Conservation (phyloP, 768 basidiomycete genomes). For the Brasilioporus rufonigricans region DNA sequence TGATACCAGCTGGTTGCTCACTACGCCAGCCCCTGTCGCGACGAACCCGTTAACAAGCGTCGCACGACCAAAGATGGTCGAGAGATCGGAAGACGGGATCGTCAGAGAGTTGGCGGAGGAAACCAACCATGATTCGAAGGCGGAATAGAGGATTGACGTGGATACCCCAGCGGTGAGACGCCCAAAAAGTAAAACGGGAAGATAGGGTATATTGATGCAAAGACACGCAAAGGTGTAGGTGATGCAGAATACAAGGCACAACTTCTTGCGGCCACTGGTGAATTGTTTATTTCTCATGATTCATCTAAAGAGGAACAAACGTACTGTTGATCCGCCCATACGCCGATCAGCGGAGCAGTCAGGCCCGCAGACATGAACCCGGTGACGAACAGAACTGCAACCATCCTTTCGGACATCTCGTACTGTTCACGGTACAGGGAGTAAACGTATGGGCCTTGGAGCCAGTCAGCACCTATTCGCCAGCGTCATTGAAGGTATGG, state of each 20-base stretch:
- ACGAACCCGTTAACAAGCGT: constrained; percentile 73
- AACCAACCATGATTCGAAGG: constrained; percentile 77
- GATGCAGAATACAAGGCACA: constrained; percentile 72
- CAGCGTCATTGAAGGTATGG: neutral
- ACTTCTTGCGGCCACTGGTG: constrained; percentile 58
- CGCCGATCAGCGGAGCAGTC: constrained; percentile 67
- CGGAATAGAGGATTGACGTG: constrained; percentile 73
- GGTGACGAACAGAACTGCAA: constrained; percentile 74
- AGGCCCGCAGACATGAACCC: constrained; percentile 72
- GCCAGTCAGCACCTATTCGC: constrained; percentile 66
- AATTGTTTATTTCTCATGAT: neutral
- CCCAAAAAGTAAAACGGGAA: constrained; percentile 61
- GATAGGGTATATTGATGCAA: constrained; percentile 52
- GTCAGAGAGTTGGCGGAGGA: constrained; percentile 53
- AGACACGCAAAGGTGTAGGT: constrained; percentile 60
- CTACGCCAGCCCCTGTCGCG: constrained; percentile 63
- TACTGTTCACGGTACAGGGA: constrained; percentile 73
- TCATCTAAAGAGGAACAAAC: neutral
- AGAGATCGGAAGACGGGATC: constrained; percentile 57
- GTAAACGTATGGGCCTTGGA: constrained; percentile 79
- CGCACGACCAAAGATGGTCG: constrained; percentile 69
- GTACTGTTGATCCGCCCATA: constrained; percentile 73
- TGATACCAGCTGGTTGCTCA: constrained; percentile 63
- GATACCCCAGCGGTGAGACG: constrained; percentile 69
- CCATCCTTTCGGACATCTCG: constrained; percentile 55